Evolutionary conservation across 108 stramenopile species (phyloP).

Genomic region (Hondaea fermentalgiana): DNA sequence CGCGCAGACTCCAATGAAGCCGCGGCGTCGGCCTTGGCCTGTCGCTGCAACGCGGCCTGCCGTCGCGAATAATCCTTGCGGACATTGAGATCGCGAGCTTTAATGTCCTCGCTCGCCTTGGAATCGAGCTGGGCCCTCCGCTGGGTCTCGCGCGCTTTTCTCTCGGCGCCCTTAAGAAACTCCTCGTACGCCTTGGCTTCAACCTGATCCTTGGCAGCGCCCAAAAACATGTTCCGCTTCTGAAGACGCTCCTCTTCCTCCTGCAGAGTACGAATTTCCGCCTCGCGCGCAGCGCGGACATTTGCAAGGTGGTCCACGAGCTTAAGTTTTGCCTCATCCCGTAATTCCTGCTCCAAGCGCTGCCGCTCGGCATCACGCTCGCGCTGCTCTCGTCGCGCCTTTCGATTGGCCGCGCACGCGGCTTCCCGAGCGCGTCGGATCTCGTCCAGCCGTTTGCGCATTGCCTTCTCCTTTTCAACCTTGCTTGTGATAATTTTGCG

Average conservation of each 20-base stretch:
- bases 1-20: not conserved
- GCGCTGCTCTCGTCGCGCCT: conserved; percentile 10
- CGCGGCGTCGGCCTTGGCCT: not conserved
- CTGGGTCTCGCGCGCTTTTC: not conserved
- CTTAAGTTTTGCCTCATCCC: not conserved
- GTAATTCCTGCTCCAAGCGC: conserved; percentile 5
- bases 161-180: conserved; percentile 3
- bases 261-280: conserved; percentile 27
- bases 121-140: not conserved
- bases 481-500: not conserved
- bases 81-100: not conserved
- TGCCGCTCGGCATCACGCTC: conserved; percentile 22
- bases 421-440: conserved; percentile 28
- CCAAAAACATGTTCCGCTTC: conserved; percentile 33
- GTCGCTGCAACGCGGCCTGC: not conserved
- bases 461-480: conserved; percentile 13
- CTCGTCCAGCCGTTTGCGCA: conserved; percentile 4
- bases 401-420: conserved; percentile 18
- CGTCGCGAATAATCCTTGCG: not conserved
- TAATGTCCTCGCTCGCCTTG: not conserved
- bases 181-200: conserved; percentile 35
- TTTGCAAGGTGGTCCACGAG: conserved; percentile 30
- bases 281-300: conserved; percentile 26
- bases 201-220: conserved; percentile 28
- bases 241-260: conserved; percentile 35